Base-by-base conservation (phyloP, 2,329 filamentous ascomycete species). In the Drechslerella coelobrocha region DNA sequence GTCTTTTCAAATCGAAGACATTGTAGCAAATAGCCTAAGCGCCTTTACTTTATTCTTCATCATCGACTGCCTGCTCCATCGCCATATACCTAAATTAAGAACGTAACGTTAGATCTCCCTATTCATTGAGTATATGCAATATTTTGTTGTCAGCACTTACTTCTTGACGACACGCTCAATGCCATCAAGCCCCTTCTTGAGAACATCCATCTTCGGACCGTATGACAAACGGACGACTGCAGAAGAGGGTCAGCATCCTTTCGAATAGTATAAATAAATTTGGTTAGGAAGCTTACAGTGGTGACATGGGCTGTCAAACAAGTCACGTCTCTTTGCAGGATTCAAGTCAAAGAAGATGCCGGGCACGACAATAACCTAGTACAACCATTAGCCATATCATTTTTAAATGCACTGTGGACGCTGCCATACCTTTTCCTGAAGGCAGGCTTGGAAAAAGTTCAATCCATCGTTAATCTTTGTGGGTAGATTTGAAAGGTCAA, bases 331-430 rank as follows among this genome's bases (percentile, higher is more conserved):
- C 79, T 91, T 89, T 34, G 89, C 89, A 2, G 93, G 93, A 81
- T 97, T 97, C 73, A 97, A 81, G 77, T 97, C 93, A 79, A 97
- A 97, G 84, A 97, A 97, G 79, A 97, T 97, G 69, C 93, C 93
- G 0, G 93, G 93, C 2, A 97, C 93, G 17, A 97, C 92, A 77
- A 97, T 97, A 74, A 95, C 91, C 57, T 61, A 45, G 26, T 9
- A 21, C 1, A 37, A 2, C 14, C 7, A 19, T 51, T 51, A 51
- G 23, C 21, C 26, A 12, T 2, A 9, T 10, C 12, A 14, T 24
- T 4, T n/a, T 19, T 47, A 26, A 10, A 12, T 2, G 3, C 14
- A 26, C 6, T 51, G 21, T 9, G 10, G 12, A 12, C 1, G 2
- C 7, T 39, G 24, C 23, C 56, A 19, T 43, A 61, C 56, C 84